Evolutionary conservation across 2,329 filamentous ascomycete genomes (phyloP).

Genomic region (Epichloe coenophiala): DNA sequence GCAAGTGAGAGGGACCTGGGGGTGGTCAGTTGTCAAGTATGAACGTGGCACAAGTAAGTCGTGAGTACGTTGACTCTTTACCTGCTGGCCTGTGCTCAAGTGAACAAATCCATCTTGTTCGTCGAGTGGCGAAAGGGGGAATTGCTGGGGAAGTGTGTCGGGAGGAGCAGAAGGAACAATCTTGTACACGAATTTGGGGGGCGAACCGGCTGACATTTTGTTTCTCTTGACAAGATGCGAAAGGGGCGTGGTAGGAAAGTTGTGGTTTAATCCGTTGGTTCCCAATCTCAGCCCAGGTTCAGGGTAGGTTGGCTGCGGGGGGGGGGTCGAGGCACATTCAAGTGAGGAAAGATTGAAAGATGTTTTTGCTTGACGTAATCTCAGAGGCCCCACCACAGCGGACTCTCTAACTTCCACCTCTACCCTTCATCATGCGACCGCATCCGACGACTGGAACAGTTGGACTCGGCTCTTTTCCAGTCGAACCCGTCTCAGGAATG

Average conservation of each 20-base stretch:
- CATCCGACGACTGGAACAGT: no score
- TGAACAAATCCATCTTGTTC: constrained; percentile 48
- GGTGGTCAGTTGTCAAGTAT: not conserved
- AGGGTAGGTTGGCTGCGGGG: no score
- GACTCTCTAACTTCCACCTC: no score
- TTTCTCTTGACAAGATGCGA: not conserved
- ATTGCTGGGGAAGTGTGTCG: constrained; percentile 36
- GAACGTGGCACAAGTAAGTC: no score
- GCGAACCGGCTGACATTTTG: constrained; percentile 9
- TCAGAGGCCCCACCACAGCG: not conserved
- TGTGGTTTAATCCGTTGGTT: no score
- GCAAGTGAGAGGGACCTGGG: constrained; percentile 31
- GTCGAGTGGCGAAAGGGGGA: constrained; percentile 47
- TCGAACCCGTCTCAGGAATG: no score
- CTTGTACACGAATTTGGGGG: constrained; percentile 40
- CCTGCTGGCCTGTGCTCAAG: constrained; percentile 43
- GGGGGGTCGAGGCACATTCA: not conserved
- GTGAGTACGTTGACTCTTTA: constrained; percentile 10
- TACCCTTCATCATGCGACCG: no score
- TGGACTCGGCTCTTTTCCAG: no score
- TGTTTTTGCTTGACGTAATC: no score
- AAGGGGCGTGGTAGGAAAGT: not conserved
- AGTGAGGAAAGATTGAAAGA: not conserved
- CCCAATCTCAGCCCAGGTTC: no score
- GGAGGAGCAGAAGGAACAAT: constrained; percentile 41